phyloP scores from a whole-genome alignment of 2,329 filamentous ascomycete species.

The Calonectria pauciramosa region DNA sequence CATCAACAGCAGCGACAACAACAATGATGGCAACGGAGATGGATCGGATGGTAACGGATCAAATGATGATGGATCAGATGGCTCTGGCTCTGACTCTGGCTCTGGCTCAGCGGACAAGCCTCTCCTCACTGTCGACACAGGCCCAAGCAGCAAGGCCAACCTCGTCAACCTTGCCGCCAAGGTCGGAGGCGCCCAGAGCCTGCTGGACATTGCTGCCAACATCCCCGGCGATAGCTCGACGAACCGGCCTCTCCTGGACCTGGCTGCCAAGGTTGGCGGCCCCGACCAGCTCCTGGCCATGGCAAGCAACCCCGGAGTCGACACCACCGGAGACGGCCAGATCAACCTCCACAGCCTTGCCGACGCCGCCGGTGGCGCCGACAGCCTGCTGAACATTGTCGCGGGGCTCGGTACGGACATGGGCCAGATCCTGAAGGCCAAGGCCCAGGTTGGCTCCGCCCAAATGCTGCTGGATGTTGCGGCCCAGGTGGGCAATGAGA shows the following conservation, averaged over 20 bases:
- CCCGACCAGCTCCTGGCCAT: not conserved
- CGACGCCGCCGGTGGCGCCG: not conserved
- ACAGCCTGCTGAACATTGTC: not conserved
- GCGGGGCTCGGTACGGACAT: not conserved
- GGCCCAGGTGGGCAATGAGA: not conserved
- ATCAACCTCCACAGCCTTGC: not conserved
- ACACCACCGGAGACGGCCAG: constrained; percentile 3
- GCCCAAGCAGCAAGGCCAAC: not conserved
- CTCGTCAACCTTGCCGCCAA: not conserved
- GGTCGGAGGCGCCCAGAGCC: not conserved
- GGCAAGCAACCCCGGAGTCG: not conserved
- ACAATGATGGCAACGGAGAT: not conserved
- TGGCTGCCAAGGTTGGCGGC: not conserved
- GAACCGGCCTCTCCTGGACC: not conserved
- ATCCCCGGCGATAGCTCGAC: not conserved
- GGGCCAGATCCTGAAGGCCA: not conserved
- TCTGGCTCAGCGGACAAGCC: not conserved
- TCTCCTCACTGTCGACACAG: not conserved
- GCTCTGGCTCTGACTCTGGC: not conserved
- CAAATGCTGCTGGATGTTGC: not conserved
- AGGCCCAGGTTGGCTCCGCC: not conserved
- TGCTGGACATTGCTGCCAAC: not conserved
- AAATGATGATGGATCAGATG: not conserved
- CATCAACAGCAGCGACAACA: not conserved
- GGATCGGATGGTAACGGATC: not conserved